A percentile compares a stretch with the other conserved stretches of the same genome.
phyloP scores from a whole-genome alignment of 805 yeast species.

The Starmerella asiatica region DNA sequence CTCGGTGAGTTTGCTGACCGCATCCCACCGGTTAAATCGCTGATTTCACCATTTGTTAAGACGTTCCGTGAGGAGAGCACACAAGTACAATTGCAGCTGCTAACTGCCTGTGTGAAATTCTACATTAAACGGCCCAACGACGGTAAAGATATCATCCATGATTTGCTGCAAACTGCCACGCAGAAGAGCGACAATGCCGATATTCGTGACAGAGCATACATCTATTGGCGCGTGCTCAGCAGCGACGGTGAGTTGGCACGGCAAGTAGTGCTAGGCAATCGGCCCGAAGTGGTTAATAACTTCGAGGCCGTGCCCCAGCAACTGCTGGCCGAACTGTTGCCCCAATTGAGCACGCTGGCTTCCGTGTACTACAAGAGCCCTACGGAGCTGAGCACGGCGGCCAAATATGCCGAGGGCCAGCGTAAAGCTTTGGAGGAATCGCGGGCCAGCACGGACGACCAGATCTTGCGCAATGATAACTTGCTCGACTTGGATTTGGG shows the following conservation, averaged over 20 bases:
- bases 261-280: slow-evolving; percentile 42
- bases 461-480: slow-evolving; percentile 31
- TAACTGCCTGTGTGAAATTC: slow-evolving; percentile 68
- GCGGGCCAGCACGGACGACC: slow-evolving; percentile 39
- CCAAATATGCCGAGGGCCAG: slow-evolving; percentile 31
- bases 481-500: slow-evolving; percentile 76
- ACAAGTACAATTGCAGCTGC: slow-evolving; percentile 61
- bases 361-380: slow-evolving; percentile 85
- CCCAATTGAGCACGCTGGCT: slow-evolving; percentile 71
- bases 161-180: slow-evolving; percentile 56
- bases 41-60: slow-evolving; percentile 31
- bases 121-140: slow-evolving; percentile 46
- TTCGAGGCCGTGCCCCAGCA: slow-evolving; percentile 58
- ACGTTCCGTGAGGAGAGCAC: slow-evolving; percentile 52
- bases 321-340: slow-evolving; percentile 51
- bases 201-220: slow-evolving; percentile 69
- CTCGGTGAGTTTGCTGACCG: slow-evolving; percentile 58
- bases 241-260: slow-evolving; percentile 68
- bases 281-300: slow-evolving; percentile 62
- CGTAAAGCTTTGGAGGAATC: slow-evolving; percentile 47
- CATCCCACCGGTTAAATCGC: slow-evolving; percentile 33
- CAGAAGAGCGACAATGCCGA: slow-evolving; percentile 76
- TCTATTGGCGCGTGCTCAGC: slow-evolving; percentile 75
- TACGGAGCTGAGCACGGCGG: slow-evolving; percentile 17
- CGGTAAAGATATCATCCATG: slow-evolving; percentile 63